Base-by-base conservation (phyloP, 352 stramenopile genomes). In the Pythium pectinolyticum region DNA sequence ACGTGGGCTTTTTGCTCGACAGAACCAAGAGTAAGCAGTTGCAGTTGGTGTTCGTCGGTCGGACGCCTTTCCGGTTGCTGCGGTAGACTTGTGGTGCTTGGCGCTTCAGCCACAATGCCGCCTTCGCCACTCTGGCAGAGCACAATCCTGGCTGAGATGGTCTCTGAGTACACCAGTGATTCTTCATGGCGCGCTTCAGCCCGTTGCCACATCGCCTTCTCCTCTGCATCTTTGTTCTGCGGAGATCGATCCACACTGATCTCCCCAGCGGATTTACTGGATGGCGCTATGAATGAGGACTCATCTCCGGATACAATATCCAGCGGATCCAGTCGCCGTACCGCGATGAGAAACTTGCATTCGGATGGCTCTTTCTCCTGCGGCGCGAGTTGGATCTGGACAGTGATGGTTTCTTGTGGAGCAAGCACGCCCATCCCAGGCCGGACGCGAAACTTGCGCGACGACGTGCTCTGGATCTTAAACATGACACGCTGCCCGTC, bases 401-500 rank as follows among this genome's bases (percentile, higher is more conserved):
- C 68, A 7, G 22, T 34, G 1, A 66, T 28, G 5, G 20, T 22
- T 27, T 63, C 59, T 0, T 51, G 39, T 24, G 67, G 31, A 14
- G 34, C 7, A 6, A 72, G 12, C 15, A 67, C 2, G 0, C 64
- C 70, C 0, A 82, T 24, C 24, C 67, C 52, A 1, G 72, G 74
- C 14, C 67, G 72, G 43, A 83, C 74, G 22, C 77, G 72, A 14
- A 85, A 71, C 27, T 67, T 72, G 19, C 55, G 67, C 40, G 73
- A 69, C 6, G 61, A 67, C 22, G 74, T 82, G 62, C 70, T 69
- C 41, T 82, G 77, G 27, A 86, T 66, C 61, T 84, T 84, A 61
- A 82, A 77, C 17, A 84, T 56, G 24, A 61, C 60, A 22, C 27
- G 15, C 11, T 59, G 37, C 20, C 17, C 20, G 37, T n/a, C n/a